phyloP scores from a whole-genome alignment of 2,329 filamentous ascomycete genomes.

The Diaporthe aspalathi region DNA sequence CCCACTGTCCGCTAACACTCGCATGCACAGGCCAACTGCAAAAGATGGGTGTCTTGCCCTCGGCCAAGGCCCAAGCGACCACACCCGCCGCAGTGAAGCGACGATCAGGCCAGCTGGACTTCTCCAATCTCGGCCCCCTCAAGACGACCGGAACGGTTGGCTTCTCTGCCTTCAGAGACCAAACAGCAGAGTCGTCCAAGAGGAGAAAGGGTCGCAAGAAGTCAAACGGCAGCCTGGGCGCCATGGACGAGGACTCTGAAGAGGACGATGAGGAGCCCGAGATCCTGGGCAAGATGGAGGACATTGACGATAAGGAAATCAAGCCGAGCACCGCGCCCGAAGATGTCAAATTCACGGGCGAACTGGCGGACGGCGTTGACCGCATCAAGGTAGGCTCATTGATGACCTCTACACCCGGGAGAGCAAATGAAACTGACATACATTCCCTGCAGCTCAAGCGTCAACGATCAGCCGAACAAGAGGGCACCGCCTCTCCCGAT shows the following conservation, averaged over 20 bases:
- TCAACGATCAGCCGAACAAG: constrained; percentile 79
- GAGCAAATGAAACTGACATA: constrained; percentile 45
- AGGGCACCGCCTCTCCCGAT: constrained; percentile 57
- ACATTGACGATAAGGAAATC: constrained; percentile 71
- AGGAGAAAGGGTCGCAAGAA: constrained; percentile 71
- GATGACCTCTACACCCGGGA: too few relatives aligned
- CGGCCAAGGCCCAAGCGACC: constrained; percentile 72
- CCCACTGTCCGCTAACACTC: constrained; percentile 40
- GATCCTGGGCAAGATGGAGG: constrained; percentile 73
- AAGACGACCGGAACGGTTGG: constrained; percentile 90
- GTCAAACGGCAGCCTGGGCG: constrained; percentile 65
- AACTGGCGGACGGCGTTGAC: constrained; percentile 83
- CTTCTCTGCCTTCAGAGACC: constrained; percentile 88
- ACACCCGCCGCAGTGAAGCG: constrained; percentile 75
- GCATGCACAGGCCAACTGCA: constrained; percentile 80
- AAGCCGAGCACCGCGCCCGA: constrained; percentile 72
- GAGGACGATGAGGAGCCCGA: constrained; percentile 74
- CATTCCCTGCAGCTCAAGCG: constrained; percentile 75
- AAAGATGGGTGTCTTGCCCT: constrained; percentile 91
- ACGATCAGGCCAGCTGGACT: constrained; percentile 85
- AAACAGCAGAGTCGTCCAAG: constrained; percentile 64
- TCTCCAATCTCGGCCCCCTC: constrained; percentile 84
- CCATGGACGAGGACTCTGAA: constrained; percentile 79
- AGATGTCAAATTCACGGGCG: constrained; percentile 77
- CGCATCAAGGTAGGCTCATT: constrained; percentile 76